Evolutionary conservation across 2,329 filamentous ascomycete species (phyloP).

Genomic region (Colletotrichum truncatum): DNA sequence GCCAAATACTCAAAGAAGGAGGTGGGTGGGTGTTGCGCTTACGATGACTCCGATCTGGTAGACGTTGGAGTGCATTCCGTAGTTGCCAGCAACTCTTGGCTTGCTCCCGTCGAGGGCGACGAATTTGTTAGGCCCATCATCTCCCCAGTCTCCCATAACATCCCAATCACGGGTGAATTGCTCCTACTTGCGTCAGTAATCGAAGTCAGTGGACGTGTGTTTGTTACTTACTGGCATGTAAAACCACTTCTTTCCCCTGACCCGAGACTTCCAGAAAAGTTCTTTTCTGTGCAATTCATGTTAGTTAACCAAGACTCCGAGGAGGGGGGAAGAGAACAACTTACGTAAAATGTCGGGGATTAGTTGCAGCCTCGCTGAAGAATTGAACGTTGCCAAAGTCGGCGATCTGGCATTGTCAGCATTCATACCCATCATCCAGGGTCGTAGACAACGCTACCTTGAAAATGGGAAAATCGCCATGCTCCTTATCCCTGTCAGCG

Average conservation of each 20-base stretch:
- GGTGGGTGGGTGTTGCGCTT: not conserved
- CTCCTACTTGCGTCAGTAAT: conserved; percentile 25
- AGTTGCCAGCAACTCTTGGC: conserved; percentile 31
- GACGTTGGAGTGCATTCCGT: conserved; percentile 32
- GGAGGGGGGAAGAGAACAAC: not conserved
- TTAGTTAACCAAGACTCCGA: not conserved
- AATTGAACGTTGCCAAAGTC: conserved; percentile 20
- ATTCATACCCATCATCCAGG: too few species aligned
- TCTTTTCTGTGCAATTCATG: not conserved
- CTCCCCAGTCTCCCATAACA: not conserved
- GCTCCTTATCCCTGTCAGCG: not conserved
- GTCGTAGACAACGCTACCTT: conserved; percentile 4
- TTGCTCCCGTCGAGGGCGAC: not conserved
- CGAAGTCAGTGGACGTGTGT: not conserved
- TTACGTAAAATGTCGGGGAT: conserved; percentile 10
- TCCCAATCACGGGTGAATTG: conserved; percentile 32
- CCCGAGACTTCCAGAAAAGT: conserved; percentile 20
- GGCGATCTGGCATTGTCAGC: conserved; percentile 16
- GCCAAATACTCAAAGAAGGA: too few species aligned
- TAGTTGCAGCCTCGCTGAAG: not conserved
- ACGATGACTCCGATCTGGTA: conserved; percentile 32
- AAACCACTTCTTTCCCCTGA: conserved; percentile 7
- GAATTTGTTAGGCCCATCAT: conserved; percentile 4
- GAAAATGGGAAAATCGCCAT: conserved; percentile 14
- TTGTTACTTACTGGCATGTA: conserved; percentile 21